These are phyloP conservation scores for Starmerella vitae DNA, from an alignment of 805 yeast species.

Conservation along the genomic window DNA sequence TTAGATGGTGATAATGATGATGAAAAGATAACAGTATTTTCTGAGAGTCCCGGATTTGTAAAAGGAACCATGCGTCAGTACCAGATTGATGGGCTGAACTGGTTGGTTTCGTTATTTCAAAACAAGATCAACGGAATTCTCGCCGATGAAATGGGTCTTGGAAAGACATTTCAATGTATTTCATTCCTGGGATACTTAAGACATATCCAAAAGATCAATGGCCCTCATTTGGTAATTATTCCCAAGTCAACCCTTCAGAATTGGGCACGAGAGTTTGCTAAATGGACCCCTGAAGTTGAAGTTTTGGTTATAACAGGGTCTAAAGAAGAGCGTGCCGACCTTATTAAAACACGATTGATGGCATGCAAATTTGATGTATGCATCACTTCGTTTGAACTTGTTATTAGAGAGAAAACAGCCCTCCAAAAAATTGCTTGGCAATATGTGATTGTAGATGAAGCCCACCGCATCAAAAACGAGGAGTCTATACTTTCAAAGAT, in stretches of 20 bases:
- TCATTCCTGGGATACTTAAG: conserved; percentile 80
- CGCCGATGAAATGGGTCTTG: conserved; percentile 98
- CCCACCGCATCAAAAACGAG: conserved; percentile 92
- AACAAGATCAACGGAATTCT: conserved; percentile 79
- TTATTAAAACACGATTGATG: conserved; percentile 46
- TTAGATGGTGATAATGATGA: conserved; percentile 32
- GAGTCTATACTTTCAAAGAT: conserved; percentile 83
- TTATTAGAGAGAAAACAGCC: conserved; percentile 70
- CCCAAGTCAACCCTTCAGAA: conserved; percentile 94
- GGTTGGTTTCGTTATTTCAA: conserved; percentile 79
- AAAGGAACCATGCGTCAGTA: conserved; percentile 71
- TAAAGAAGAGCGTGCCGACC: conserved; percentile 55
- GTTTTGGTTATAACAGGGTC: conserved; percentile 76
- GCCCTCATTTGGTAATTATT: conserved; percentile 83
- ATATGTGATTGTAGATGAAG: conserved; percentile 87
- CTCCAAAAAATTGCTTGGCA: conserved; percentile 82
- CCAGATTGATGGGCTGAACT: conserved; percentile 87
- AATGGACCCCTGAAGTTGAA: conserved; percentile 90
- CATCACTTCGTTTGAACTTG: conserved; percentile 85
- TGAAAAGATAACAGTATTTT: conserved; percentile 46
- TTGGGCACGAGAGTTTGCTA: conserved; percentile 88
- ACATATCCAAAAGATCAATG: conserved; percentile 60
- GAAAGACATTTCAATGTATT: conserved; percentile 89
- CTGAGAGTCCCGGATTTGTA: conserved; percentile 70
- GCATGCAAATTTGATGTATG: conserved; percentile 76